Base-by-base conservation (phyloP, 2,329 filamentous ascomycete genomes). In the Ophiostoma sp. region DNA sequence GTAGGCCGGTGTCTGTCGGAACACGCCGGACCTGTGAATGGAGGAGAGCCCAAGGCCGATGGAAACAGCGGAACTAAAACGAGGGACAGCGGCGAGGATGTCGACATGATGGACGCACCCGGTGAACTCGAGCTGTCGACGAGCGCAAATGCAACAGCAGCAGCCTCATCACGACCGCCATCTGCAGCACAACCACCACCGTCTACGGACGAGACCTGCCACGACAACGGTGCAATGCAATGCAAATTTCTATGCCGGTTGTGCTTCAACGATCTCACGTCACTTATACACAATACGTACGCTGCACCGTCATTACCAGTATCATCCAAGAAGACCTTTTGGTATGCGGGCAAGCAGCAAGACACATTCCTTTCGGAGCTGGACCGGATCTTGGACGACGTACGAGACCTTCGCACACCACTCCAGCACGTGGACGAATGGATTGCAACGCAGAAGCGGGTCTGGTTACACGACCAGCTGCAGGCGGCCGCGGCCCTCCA, bases 391-490 rank as follows among this genome's bases (percentile, higher is more conserved):
- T 81, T 87, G 70, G 75, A 81, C 5, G 80, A 82, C 66, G 82
- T 81, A 66, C 81, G 79, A 71, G 76, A 78, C 16, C 76, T 79
- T 71, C 78, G 79, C 62, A 73, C 78, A n/a, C 77, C 79, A 66
- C 75, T 85, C 12, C 76, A 78, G 58, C 76, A 74, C 18, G 80
- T 87, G 55, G 83, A 86, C 71, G 77, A 79, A 36, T 80, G 80
- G 69, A 81, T 87, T 72, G 76, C 78, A 9, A 79, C 79, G 41
- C 83, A 85, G 73, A 84, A 84, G 73, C 79, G 80, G 70, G 79
- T 79, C 11, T 86, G 84, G 83, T 84, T 73, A 67, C 41, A 70
- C 71, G 66, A 72, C 68, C 71, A 71, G 63, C 65, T 77, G 64
- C 66, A 72, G 47, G 69, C 66, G 14, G 74, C 70, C n/a, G 70